Base-by-base conservation (phyloP, 805 yeast species). In the Candida schatavii region DNA sequence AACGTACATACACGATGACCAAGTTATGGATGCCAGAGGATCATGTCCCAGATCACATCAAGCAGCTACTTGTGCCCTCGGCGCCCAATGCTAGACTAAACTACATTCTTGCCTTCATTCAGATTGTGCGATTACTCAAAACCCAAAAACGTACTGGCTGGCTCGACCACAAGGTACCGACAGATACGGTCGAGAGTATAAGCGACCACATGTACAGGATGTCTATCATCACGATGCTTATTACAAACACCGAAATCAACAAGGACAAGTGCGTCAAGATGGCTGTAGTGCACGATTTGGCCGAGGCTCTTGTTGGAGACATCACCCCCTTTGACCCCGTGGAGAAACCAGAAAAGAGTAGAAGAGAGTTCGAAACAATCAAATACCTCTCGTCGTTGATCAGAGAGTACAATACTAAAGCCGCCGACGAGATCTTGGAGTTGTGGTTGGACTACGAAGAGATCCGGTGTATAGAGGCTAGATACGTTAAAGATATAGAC, bases 181-280 rank as follows among this genome's bases (percentile, higher is more conserved):
- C 70, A 14, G 70, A 70, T 1, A 53, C 69, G 20, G 81, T 83
- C 2, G 87, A 88, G 62, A 78, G 85, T 39, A 88, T 89, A 39
- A 77, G 88, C n/a, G 97, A 90, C 63, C 97, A 91, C 62, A 90
- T 90, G 96, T 90, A 91, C 59, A 74, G 99, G 43, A 90, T 91
- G 97, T 80, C 88, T 4, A 69, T 90, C 17, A 79, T 88, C 33
- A 72, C 91, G 18, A 78, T 89, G 84, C 62, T 88, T 19, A 74
- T 88, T 33, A 51, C 74, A 39, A 46, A 54, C 14, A 61, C 63
- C n/a, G 62, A 68, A 2, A 70, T 85, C 25, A 80, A 86, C 61
- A 69, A 77, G 20, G 74, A 77, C 45, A 78, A 78, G 51, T 88
- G 97, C 68, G 84, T 82, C 38, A 84, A 85, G 63, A 89, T 91